phyloP scores from a whole-genome alignment of 148 eudicot genomes.

The Cornus suecica region DNA sequence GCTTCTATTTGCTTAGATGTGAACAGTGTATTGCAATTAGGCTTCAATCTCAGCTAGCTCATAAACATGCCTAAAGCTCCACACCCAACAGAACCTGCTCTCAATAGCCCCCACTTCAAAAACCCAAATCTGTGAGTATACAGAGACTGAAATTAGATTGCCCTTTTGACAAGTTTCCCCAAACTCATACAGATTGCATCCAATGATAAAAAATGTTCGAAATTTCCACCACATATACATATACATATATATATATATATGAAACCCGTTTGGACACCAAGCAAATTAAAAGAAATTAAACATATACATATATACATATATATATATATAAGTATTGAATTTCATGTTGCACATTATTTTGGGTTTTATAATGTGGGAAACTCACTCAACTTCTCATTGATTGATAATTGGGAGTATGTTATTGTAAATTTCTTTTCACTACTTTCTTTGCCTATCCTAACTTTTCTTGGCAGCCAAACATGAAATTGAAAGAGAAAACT shows the following conservation, averaged over 20 bases:
- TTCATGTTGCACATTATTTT: not conserved
- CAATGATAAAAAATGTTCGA: not conserved
- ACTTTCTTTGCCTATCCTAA: not conserved
- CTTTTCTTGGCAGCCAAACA: not conserved
- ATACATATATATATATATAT: no score
- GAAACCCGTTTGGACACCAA: not conserved
- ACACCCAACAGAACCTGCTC: slow-evolving; percentile 8
- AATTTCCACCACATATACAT: not conserved
- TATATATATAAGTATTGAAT: not conserved
- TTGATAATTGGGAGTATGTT: not conserved
- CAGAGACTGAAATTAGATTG: slow-evolving; percentile 6
- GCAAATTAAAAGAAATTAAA: not conserved
- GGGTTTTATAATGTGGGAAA: not conserved
- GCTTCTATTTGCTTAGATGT: slow-evolving; percentile 11
- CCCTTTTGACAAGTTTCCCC: slow-evolving; percentile 10
- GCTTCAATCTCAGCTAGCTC: slow-evolving; percentile 6
- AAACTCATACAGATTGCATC: not conserved
- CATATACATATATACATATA: no score
- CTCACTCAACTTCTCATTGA: not conserved
- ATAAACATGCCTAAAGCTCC: slow-evolving; percentile 11
- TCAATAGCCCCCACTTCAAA: slow-evolving; percentile 3
- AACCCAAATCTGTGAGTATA: slow-evolving; percentile 11
- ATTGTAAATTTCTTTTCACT: not conserved
- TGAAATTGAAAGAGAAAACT: not conserved
- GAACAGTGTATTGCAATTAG: slow-evolving; percentile 9